phyloP scores from a whole-genome alignment of 2,329 filamentous ascomycete species.

The Hypoxylon sp. region DNA sequence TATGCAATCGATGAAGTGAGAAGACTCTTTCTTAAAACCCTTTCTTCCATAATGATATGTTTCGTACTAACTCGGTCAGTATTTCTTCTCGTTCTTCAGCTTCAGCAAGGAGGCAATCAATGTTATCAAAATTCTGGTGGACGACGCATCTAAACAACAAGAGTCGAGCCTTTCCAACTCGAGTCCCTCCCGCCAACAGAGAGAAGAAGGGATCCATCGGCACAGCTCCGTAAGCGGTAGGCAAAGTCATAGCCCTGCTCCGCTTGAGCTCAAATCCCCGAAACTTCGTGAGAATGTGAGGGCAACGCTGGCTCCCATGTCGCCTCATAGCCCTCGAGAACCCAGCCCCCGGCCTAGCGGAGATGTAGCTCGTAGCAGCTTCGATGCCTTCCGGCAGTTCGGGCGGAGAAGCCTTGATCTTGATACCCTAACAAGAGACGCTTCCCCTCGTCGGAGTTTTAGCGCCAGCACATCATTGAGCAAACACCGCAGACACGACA shows the following conservation, averaged over 20 bases:
- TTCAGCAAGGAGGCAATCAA: slow-evolving; percentile 86
- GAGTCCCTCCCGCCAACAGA: slow-evolving; percentile 17
- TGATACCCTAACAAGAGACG: slow-evolving; percentile 57
- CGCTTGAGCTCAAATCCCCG: slow-evolving; percentile 51
- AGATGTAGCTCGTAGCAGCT: slow-evolving; percentile 65
- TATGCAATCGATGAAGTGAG: slow-evolving; percentile 92
- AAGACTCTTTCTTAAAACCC: slow-evolving; percentile 26
- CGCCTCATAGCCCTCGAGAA: slow-evolving; percentile 57
- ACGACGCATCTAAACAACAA: slow-evolving; percentile 68
- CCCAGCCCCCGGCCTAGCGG: slow-evolving; percentile 67
- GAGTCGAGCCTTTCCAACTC: slow-evolving; percentile 51
- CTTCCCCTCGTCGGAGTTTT: slow-evolving; percentile 69
- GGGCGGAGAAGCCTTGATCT: slow-evolving; percentile 66
- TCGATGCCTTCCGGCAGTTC: slow-evolving; percentile 64
- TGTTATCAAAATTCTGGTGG: slow-evolving; percentile 79
- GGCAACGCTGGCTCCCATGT: slow-evolving; percentile 69
- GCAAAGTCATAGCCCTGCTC: slow-evolving; percentile 23
- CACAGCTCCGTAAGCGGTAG: slow-evolving; percentile 37
- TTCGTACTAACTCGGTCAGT: slow-evolving; percentile 64
- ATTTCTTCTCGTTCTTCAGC: slow-evolving; percentile 96
- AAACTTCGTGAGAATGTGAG: slow-evolving; percentile 69
- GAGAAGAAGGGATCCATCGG: slow-evolving; percentile 16
- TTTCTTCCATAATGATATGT: not conserved
- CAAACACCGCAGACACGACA: slow-evolving; percentile 62
- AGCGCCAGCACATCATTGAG: slow-evolving; percentile 69